phyloP scores from a whole-genome alignment of 306 rosid genomes.

The Vigna hirtella region DNA sequence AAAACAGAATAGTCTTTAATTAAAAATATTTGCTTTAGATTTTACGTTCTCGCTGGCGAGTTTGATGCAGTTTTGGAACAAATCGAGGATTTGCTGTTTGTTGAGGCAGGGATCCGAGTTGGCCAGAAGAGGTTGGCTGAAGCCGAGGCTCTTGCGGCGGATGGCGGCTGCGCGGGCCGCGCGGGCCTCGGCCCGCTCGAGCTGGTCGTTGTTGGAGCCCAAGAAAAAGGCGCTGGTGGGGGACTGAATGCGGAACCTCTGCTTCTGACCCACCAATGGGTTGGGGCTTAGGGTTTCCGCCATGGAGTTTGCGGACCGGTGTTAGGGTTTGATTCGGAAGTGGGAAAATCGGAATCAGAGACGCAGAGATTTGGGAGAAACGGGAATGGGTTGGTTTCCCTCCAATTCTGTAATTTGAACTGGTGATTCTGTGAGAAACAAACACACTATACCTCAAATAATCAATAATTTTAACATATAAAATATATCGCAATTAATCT shows the following conservation, averaged over 20 bases:
- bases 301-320: constrained; percentile 48
- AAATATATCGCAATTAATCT: too few relatives aligned
- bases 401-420: constrained; percentile 59
- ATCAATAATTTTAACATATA: too few relatives aligned
- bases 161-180: constrained; percentile 90
- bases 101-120: constrained; percentile 62
- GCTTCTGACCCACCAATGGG: constrained; percentile 54
- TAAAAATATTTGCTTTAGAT: not conserved
- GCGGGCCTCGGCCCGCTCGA: constrained; percentile 89
- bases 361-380: constrained; percentile 26
- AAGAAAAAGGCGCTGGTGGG: constrained; percentile 83
- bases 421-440: not conserved
- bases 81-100: constrained; percentile 84
- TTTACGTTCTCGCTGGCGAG: constrained; percentile 95
- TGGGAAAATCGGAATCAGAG: constrained; percentile 27
- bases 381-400: constrained; percentile 57
- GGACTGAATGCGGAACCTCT: constrained; percentile 81
- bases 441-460: not conserved
- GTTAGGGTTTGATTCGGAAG: constrained; percentile 41
- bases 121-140: constrained; percentile 40
- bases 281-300: constrained; percentile 78
- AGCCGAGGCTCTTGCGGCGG: constrained; percentile 64
- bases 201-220: constrained; percentile 90
- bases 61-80: constrained; percentile 95
- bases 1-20: not conserved